Base-by-base conservation (phyloP, 177 flowering plant species). In the Vitis hybrid region DNA sequence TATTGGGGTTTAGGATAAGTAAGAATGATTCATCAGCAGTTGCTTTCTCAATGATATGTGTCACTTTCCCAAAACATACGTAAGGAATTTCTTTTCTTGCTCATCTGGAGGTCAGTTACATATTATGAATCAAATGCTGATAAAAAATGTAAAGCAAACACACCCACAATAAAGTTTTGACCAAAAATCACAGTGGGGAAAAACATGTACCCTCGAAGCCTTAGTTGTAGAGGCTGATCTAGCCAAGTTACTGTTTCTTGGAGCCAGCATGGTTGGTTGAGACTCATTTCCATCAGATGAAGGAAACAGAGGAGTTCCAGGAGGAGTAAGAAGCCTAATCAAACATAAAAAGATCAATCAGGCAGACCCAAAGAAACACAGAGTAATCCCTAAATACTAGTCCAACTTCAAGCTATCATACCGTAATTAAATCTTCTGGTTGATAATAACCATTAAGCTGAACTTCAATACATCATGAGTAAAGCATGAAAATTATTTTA, bases 321-420 rank as follows among this genome's bases (percentile, higher is more conserved):
- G 98, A 75, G 98, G 98, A 55, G 98, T 94, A 58, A 94, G 91
- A 77, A 94, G 97, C 98, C 98, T 94, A 69, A 70, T n/a, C 45
- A 33, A 55, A 59, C 48, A 71, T 18, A 13, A 74, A 60, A 60
- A 18, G 67, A 10, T 26, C 19, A 52, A 62, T 13, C 31, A 10
- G 9, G 11, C 10, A 51, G 33, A 70, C 29, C 18, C 45, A 33
- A 33, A 33, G 51, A 69, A 51, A 26, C 22, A 18, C 55, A 68
- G 5, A 45, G 31, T 33, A 57, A n/a, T 62, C 51, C 20, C 14
- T 63, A n/a, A 63, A 18, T 45, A 51, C 55, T 20, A 22, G 13
- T 51, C 6, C 67, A 5, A 33, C 7, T 33, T 22, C 26, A 22
- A 22, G 26, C 26, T 22, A 22, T 22, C 26, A 22, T 22, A 22